A percentile compares a stretch with the other conserved stretches of the same genome.
phyloP scores from a whole-genome alignment of 805 yeast species.

The Saturnispora sanitii region DNA sequence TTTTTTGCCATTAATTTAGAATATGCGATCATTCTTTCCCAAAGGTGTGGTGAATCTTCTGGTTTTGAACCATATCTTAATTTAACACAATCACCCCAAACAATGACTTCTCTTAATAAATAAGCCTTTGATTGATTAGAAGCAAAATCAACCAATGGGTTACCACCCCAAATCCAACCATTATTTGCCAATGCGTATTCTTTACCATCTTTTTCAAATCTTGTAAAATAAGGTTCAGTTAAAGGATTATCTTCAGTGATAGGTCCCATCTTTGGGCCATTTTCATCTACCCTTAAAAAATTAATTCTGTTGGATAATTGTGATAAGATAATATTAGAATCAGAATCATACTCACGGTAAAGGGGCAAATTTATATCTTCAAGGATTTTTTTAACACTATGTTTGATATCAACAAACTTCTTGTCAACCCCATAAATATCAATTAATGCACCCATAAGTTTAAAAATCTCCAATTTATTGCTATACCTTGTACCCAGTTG shows the following conservation, averaged over 20 bases:
- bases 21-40: slow-evolving; percentile 82
- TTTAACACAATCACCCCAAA: slow-evolving; percentile 97
- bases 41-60: slow-evolving; percentile 77
- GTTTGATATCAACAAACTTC: slow-evolving; percentile 17
- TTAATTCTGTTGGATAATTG: slow-evolving; percentile 72
- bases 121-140: slow-evolving; percentile 70
- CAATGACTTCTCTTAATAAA: slow-evolving; percentile 82
- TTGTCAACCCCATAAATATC: slow-evolving; percentile 26
- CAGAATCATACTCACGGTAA: slow-evolving; percentile 69
- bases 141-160: slow-evolving; percentile 90
- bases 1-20: slow-evolving; percentile 58
- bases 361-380: slow-evolving; percentile 71
- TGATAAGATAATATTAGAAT: slow-evolving; percentile 48
- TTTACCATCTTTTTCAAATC: slow-evolving; percentile 48
- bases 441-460: slow-evolving; percentile 45
- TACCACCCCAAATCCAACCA: slow-evolving; percentile 98
- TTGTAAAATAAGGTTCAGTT: slow-evolving; percentile 81
- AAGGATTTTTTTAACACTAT: slow-evolving; percentile 42
- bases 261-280: slow-evolving; percentile 76
- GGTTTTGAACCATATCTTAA: slow-evolving; percentile 72
- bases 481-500: slow-evolving; percentile 39
- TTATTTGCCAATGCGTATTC: slow-evolving; percentile 78
- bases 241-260: slow-evolving; percentile 50
- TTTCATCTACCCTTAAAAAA: slow-evolving; percentile 62
- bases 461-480: slow-evolving; percentile 41